Base-by-base conservation (phyloP, 257 asterid genomes). In the Capsicum baccatum region DNA sequence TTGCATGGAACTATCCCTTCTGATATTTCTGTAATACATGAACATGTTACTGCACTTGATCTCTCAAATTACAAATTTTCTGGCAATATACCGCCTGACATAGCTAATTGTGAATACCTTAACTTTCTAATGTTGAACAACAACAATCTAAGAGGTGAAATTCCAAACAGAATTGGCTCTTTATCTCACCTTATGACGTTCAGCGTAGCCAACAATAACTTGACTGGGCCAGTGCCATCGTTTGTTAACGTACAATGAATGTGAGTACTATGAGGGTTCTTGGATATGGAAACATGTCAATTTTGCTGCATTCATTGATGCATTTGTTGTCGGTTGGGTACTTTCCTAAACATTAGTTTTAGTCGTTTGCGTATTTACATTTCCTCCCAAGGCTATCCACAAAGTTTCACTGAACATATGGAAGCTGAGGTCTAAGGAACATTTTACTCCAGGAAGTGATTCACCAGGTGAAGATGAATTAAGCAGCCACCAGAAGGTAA, bases 1-100 rank as follows among this genome's bases (percentile, higher is more conserved):
- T 55, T 86, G 39, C 15, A 76, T 39, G 91, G 88, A 35, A 26
- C 67, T 2, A 86, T 86, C 58, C 90, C 89, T 63, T 42, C 74
- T 0, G 71, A 88, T 62, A 82, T 88, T 17, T 19, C 66, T 0
- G 13, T 42, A 3, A 9, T 81, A 19, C 16, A 84, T 19, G 7
- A n/a, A 8, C 13, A 0, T 60, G 16, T 82, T 21, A 70, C 54
- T 2, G 0, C 2, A 6, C 86, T 88, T n/a, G 87, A 86, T 55
- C 89, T 86, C 15, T 88, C 90, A 19, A 8, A 12, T 47, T 84
- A 86, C 54, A 2, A 14, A 1, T 84, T 88, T 19, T 76, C 87
- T 0, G 89, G 90, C 8, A 14, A 76, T 26, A 84, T 88, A 50
- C 89, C 91, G 1, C 56, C 11, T 6, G 48, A 39, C 2, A 10